Evolutionary conservation across 164 flowering plant genomes (phyloP).

Genomic region (Saururus chinensis): DNA sequence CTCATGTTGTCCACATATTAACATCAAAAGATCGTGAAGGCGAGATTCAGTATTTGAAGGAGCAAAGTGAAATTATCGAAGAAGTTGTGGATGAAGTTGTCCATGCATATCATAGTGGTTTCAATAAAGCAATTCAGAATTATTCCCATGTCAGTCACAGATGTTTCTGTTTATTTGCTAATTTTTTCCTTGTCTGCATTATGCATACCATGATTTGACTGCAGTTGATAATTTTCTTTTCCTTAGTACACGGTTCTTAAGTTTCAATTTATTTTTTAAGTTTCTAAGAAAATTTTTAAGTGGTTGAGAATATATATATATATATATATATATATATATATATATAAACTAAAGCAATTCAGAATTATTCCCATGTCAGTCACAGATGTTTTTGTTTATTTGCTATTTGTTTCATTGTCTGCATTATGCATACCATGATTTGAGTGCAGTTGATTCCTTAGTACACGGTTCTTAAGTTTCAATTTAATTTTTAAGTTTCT

Average conservation of each 20-base stretch:
- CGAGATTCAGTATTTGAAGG: constrained; percentile 65
- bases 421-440: too few species aligned
- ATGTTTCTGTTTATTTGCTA: not conserved
- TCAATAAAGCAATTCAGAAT: constrained; percentile 97
- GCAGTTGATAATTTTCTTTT: too few species aligned
- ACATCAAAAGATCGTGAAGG: constrained; percentile 92
- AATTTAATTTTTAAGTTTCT: too few species aligned
- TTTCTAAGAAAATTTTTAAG: too few species aligned
- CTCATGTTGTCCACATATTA: constrained; percentile 94
- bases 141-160: constrained; percentile 76
- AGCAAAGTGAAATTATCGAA: constrained; percentile 82
- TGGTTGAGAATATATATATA: too few species aligned
- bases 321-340: too few species aligned
- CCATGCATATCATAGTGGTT: constrained; percentile 91
- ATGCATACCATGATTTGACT: too few species aligned
- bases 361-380: constrained; percentile 94
- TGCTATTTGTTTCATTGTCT: not conserved
- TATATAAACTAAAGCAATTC: constrained; percentile 96
- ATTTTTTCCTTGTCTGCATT: not conserved
- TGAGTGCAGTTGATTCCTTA: too few species aligned
- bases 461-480: too few species aligned
- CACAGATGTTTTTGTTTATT: not conserved
- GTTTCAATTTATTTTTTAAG: too few species aligned
- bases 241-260: too few species aligned
- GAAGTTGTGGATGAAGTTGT: constrained; percentile 99